These are phyloP conservation scores for Fragaria iinumae DNA, from an alignment of 306 rosid genomes.

Conservation along the genomic window DNA sequence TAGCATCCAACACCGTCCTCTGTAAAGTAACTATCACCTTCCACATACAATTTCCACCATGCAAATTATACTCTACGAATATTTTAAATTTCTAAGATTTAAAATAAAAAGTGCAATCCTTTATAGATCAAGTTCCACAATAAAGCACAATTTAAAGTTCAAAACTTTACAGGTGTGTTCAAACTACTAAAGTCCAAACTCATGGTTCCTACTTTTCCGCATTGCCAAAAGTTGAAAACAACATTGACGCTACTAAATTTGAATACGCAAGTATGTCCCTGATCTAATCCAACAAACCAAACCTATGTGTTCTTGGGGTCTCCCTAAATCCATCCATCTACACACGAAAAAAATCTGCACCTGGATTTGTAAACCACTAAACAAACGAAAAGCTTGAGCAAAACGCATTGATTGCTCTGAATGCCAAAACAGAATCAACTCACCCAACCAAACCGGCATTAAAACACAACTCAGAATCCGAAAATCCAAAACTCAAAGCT, in stretches of 20 bases:
- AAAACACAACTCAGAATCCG: neutral
- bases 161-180: conserved; percentile 6
- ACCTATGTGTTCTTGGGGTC: neutral
- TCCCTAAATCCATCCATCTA: neutral
- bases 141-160: conserved; percentile 7
- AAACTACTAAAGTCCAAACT: conserved; percentile 3
- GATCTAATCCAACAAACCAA: conserved; percentile 11
- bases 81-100: neutral
- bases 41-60: conserved; percentile 23
- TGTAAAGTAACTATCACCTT: conserved; percentile 18
- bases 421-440: neutral
- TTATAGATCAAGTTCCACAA: neutral
- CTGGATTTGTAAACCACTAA: neutral
- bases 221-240: neutral
- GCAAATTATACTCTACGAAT: neutral
- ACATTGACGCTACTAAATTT: neutral
- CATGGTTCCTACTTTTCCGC: neutral
- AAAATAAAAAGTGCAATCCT: neutral
- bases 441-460: neutral
- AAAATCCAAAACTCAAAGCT: neutral
- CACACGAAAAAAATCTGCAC: neutral
- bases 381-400: conserved; percentile 8
- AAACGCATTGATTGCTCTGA: neutral
- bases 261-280: neutral
- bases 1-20: conserved; percentile 29